A percentile compares a stretch with the other conserved stretches of the same genome.
phyloP scores from a whole-genome alignment of 257 asterid species.

The Vinca minor region DNA sequence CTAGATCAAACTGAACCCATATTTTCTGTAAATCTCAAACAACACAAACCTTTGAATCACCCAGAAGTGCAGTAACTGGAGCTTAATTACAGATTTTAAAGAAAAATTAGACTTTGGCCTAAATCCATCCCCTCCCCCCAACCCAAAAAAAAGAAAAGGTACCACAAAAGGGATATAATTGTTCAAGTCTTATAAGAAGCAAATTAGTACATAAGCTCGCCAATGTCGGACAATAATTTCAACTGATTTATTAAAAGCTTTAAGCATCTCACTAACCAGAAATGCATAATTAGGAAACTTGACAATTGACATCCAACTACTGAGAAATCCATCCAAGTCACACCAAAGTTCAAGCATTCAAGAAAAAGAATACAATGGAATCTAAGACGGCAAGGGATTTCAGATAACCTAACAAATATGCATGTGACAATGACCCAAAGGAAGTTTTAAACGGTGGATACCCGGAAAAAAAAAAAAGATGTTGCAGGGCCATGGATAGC shows the following conservation, averaged over 20 bases:
- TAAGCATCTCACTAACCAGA: neutral
- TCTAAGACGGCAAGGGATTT: neutral
- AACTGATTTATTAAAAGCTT: too few species aligned
- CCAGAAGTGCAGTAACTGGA: neutral
- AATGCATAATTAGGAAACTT: neutral
- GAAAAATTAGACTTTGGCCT: too few species aligned
- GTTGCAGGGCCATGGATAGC: neutral
- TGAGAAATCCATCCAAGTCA: neutral
- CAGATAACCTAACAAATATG: neutral
- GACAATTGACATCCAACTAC: neutral
- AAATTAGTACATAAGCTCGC: too few species aligned
- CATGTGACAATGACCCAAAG: neutral
- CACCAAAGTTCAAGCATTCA: neutral
- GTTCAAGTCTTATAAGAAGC: too few species aligned
- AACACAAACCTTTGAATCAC: neutral
- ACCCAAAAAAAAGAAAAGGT: too few species aligned
- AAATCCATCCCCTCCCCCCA: too few species aligned
- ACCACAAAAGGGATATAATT: too few species aligned
- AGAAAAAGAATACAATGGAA: neutral
- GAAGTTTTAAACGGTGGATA: neutral
- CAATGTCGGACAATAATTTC: too few species aligned
- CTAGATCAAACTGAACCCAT: neutral
- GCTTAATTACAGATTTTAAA: neutral
- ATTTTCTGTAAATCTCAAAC: neutral
- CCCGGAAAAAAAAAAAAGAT: neutral